Conservation (phyloP, 2,329 filamentous ascomycete species). For the Zalaria sp. region DNA sequence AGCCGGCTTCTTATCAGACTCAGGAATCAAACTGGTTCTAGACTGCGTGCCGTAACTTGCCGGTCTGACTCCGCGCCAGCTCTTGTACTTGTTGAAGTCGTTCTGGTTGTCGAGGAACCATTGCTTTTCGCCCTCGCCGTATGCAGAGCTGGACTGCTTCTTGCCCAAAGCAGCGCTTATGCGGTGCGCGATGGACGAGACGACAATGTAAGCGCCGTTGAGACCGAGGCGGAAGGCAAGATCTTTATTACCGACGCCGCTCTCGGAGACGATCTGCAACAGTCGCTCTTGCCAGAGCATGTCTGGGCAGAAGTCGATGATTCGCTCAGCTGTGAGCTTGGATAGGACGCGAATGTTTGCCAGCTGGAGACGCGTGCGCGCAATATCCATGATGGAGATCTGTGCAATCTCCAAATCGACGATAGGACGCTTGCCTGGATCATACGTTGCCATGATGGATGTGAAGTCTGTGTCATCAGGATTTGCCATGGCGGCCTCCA, state of each 20-base stretch:
- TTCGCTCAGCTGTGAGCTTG: slow-evolving; percentile 16
- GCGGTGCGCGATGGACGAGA: slow-evolving; percentile 21
- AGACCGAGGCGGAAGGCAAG: slow-evolving; percentile 18
- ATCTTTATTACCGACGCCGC: slow-evolving; percentile 17
- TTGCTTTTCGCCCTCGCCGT: not conserved
- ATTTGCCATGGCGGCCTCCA: slow-evolving; percentile 13
- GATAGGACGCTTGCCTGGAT: slow-evolving; percentile 17
- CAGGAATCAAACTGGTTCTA: not conserved
- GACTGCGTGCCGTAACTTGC: not conserved
- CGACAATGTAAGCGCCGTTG: slow-evolving; percentile 20
- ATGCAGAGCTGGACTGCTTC: not conserved
- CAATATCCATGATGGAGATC: slow-evolving; percentile 18
- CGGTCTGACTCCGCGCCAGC: not conserved
- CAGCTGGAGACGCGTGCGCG: slow-evolving; percentile 18
- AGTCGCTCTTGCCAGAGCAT: slow-evolving; percentile 19
- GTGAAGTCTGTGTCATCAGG: slow-evolving; percentile 11
- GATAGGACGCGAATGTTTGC: slow-evolving; percentile 13
- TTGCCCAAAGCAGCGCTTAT: slow-evolving; percentile 17
- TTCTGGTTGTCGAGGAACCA: slow-evolving; percentile 1
- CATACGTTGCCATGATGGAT: slow-evolving; percentile 17
- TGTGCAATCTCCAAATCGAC: slow-evolving; percentile 15
- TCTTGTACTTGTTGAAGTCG: slow-evolving; percentile 4
- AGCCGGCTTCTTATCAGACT: not conserved
- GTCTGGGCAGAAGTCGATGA: slow-evolving; percentile 22
- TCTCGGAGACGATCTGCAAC: slow-evolving; percentile 18